Percentiles rank a stretch among this genome's conserved stretches.
These are phyloP conservation scores for Prunella vulgaris DNA, from an alignment of 257 asterid genomes.

Conservation along the genomic window DNA sequence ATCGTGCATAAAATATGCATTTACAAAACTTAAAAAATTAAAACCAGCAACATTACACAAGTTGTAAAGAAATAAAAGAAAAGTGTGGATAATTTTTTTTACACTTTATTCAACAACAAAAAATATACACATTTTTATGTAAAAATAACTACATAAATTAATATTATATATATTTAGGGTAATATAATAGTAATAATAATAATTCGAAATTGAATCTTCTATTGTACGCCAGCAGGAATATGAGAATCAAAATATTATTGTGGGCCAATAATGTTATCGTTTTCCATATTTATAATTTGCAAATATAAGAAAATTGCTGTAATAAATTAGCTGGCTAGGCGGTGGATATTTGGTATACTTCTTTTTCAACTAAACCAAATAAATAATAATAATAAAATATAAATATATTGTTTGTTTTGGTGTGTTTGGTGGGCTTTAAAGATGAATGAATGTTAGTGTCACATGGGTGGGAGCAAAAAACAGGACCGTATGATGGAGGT, in stretches of 20 bases:
- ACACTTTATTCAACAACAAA: too few species aligned
- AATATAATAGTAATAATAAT: too few species aligned
- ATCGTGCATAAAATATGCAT: too few species aligned
- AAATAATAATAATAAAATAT: background rate
- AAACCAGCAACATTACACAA: too few species aligned
- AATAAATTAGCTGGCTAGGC: slow-evolving; percentile 32
- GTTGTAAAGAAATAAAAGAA: too few species aligned
- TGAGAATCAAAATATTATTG: background rate
- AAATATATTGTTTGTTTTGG: background rate
- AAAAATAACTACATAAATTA: too few species aligned
- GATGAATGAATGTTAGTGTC: background rate
- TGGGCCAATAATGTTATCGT: slow-evolving; percentile 19
- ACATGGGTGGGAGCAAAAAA: slow-evolving; percentile 10
- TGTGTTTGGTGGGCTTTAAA: slow-evolving; percentile 15
- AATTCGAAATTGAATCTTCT: slow-evolving; percentile 9
- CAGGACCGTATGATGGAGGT: background rate
- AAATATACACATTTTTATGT: too few species aligned
- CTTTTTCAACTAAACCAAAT: background rate
- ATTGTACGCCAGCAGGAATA: slow-evolving; percentile 17
- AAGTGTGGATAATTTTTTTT: too few species aligned
- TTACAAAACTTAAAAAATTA: too few species aligned
- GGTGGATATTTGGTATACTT: background rate
- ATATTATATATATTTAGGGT: too few species aligned
- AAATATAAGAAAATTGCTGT: slow-evolving; percentile 23
- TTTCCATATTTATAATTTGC: background rate